Percentiles rank a stretch among this genome's conserved stretches.
phyloP scores from a whole-genome alignment of 2,329 filamentous ascomycete genomes.

The Aspergillus udagawae region DNA sequence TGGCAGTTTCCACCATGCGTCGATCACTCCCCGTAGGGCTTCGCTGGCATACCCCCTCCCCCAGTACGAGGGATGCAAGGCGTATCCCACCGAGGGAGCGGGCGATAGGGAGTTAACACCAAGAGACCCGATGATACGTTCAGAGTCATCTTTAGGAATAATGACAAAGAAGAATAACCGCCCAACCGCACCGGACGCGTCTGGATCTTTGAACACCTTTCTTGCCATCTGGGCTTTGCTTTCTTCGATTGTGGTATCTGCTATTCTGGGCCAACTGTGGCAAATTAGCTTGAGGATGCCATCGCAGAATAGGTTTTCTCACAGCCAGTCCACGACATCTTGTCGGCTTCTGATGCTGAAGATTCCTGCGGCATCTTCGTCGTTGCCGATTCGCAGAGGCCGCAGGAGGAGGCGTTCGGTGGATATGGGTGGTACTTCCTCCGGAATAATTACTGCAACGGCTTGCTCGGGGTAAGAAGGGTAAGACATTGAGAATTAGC shows the following conservation, averaged over 20 bases:
- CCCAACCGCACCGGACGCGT: constrained; percentile 16
- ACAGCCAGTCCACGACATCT: constrained; percentile 28
- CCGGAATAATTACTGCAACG: background rate
- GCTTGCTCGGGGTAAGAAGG: background rate
- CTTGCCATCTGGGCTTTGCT: constrained; percentile 10
- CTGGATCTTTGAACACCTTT: constrained; percentile 16
- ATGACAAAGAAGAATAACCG: constrained; percentile 18
- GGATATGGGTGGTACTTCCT: background rate
- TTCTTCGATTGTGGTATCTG: constrained; percentile 12
- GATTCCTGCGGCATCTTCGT: constrained; percentile 15
- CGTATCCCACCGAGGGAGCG: constrained; percentile 19
- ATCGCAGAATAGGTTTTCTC: background rate
- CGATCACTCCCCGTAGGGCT: constrained; percentile 18
- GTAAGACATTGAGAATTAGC: background rate
- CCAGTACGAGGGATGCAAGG: constrained; percentile 23
- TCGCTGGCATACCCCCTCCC: constrained; percentile 21
- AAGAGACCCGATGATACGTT: constrained; percentile 12
- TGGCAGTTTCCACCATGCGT: constrained; percentile 22
- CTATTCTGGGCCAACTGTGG: constrained; percentile 10
- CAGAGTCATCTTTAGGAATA: constrained; percentile 9
- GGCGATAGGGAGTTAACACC: constrained; percentile 17
- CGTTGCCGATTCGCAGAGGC: constrained; percentile 8
- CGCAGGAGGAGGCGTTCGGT: constrained; percentile 19
- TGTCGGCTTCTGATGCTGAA: constrained; percentile 20
- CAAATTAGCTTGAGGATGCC: background rate